phyloP scores from a whole-genome alignment of 1,284 basidiomycete genomes.

The Cryptococcus floricola region DNA sequence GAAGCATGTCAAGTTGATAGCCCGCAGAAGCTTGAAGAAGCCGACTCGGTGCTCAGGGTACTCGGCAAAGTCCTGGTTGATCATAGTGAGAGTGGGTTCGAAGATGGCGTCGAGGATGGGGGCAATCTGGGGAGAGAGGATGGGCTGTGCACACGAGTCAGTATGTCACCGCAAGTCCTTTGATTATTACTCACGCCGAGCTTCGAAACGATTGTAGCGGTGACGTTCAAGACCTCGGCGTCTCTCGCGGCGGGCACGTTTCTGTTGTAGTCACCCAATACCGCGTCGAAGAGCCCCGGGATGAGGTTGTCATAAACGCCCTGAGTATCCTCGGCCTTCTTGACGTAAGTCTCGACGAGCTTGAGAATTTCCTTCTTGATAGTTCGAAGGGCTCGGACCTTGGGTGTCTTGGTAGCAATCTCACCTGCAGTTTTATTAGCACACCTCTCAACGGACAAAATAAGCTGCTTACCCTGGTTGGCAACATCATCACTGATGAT shows the following conservation, averaged over 20 bases:
- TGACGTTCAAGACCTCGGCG: constrained; percentile 95
- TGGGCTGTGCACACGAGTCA: constrained; percentile 52
- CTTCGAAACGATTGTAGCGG: constrained; percentile 90
- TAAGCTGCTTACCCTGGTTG: constrained; percentile 62
- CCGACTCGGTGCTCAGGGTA: constrained; percentile 96
- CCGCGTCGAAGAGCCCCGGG: constrained; percentile 92
- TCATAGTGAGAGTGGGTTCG: constrained; percentile 96
- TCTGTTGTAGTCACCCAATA: constrained; percentile 91
- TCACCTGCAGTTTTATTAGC: constrained; percentile 56
- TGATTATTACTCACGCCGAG: constrained; percentile 64
- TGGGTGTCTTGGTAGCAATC: constrained; percentile 95
- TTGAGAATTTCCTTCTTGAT: constrained; percentile 99
- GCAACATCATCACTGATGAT: constrained; percentile 93
- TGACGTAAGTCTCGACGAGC: constrained; percentile 96
- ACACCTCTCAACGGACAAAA: neutral
- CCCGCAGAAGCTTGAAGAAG: constrained; percentile 93
- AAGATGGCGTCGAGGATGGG: constrained; percentile 96
- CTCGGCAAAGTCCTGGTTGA: constrained; percentile 98
- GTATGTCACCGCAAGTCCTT: neutral
- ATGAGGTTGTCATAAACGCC: constrained; percentile 88
- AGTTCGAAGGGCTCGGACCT: constrained; percentile 88
- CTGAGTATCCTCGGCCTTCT: constrained; percentile 93
- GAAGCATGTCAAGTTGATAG: constrained; percentile 95
- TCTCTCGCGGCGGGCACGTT: constrained; percentile 93
- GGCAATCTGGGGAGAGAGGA: constrained; percentile 91